Base-by-base conservation (phyloP, 495 filamentous ascomycete genomes). In the Tuber melanosporum region DNA sequence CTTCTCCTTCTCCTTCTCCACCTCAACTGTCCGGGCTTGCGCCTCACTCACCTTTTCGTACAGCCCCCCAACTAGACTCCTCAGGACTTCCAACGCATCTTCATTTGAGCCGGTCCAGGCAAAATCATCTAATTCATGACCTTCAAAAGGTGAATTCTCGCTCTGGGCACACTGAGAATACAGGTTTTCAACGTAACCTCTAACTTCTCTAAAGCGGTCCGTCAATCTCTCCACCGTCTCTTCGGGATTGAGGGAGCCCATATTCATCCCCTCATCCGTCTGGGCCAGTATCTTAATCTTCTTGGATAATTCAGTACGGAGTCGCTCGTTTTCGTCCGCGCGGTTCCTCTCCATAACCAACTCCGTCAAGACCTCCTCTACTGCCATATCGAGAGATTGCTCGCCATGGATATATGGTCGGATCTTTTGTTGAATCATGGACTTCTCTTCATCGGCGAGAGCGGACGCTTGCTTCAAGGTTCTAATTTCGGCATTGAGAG, bases 311-410 rank as follows among this genome's bases (percentile, higher is more conserved):
- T 81, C 71, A 10, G 46, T 76, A 43, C 74, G 75, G 15, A 81
- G 47, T 32, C 77, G 74, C 36, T 83, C 79, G 17, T 73, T 77
- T 74, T 83, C 82, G 42, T 82, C 78, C 20, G 82, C 82, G 36
- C 73, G 79, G 73, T 83, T 83, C n/a, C 77, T 81, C 22, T 82
- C 79, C 72, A 83, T 77, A 19, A 79, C 82, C 6, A 83, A 69
- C 36, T 76, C 82, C 20, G 79, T 83, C 44, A 83, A 73, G 32
- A 83, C 82, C 73, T 83, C 82, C 3, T 83, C 82, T 26, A 83
- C 77, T 42, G 82, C 82, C 82, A 83, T 83, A 74, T 83, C 82
- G 15, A 83, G 45, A n/a, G 79, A 76, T 52, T 78, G 76, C 41
- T 77, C 76, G 41, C 77, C 77, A 69, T 77, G 73, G 46, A 83